These are phyloP conservation scores for Martiniozyma abietophila DNA, from an alignment of 805 yeast genomes.

Conservation along the genomic window DNA sequence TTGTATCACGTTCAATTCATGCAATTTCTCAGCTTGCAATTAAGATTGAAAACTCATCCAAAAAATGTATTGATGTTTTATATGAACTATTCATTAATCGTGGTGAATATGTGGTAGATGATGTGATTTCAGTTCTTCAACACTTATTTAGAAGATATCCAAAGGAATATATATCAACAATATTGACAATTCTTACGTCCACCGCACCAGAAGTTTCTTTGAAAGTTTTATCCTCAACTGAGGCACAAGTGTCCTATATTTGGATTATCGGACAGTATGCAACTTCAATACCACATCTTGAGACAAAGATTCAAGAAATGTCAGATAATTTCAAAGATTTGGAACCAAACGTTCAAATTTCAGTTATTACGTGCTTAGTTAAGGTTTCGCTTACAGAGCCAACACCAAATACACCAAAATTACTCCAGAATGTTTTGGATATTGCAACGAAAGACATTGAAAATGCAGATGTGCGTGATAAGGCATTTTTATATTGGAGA, in stretches of 20 bases:
- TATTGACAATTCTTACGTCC: conserved; percentile 40
- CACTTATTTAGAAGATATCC: conserved; percentile 62
- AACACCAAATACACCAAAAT: conserved; percentile 26
- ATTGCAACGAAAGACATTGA: conserved; percentile 56
- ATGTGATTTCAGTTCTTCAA: conserved; percentile 52
- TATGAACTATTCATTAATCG: conserved; percentile 52
- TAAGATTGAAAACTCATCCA: conserved; percentile 42
- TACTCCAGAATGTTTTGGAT: conserved; percentile 52
- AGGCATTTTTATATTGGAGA: conserved; percentile 76
- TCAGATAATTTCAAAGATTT: conserved; percentile 47
- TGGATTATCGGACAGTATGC: conserved; percentile 72
- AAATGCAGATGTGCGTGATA: conserved; percentile 71
- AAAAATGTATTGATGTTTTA: conserved; percentile 52
- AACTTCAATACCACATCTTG: conserved; percentile 45
- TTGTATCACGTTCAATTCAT: conserved; percentile 56
- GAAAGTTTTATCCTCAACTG: conserved; percentile 39
- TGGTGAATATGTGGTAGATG: conserved; percentile 52
- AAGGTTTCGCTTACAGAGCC: conserved; percentile 36
- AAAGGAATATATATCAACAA: conserved; percentile 38
- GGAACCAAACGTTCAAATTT: conserved; percentile 52
- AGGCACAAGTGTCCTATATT: conserved; percentile 49
- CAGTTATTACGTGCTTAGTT: conserved; percentile 52
- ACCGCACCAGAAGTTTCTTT: conserved; percentile 28
- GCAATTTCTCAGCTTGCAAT: conserved; percentile 69
- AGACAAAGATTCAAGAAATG: conserved; percentile 35